Evolutionary conservation across 139 green algal genomes (phyloP), one percentile per base, ranked within the genome.

Genomic region (Pseudopediastrum boryanum): DNA sequence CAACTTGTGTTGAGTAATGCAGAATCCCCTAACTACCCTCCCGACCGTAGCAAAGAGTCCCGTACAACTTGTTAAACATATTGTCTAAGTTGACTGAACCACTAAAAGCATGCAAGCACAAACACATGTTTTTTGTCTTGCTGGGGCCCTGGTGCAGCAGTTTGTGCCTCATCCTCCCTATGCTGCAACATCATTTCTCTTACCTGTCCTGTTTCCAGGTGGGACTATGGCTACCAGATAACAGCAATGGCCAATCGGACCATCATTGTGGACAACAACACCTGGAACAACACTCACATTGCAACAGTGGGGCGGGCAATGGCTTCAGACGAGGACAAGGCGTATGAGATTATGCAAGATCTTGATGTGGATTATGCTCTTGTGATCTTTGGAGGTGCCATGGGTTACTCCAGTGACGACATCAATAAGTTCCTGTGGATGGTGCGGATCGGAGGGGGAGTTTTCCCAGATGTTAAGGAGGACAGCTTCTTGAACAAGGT

Each of bases 381-480:
- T 71, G 95, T 98, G 0, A 85, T 99, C 31, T 99, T 98, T 84
- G 95, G 95, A 10, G 95, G 93, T 46, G 81, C 92, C 61, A 86
- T 80, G 5, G 89, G 92, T 38, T 98, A 98, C 85, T 89, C 90
- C 39, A 89, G 78, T 31, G 95, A 98, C 71, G 95, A 98, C 85
- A 97, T 98, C 89, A 98, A 98, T 88, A 98, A 98, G 87, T 98
- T 98, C 81, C 88, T 98, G 71, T 98, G 95, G 95, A 98, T 98
- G 95, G 94, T 98, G 50, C 82, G 85, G 43, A 89, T 89, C 29
- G 85, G 85, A 8, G 82, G 85, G 3, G 85, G 85, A n/a, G 85
- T 89, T 21, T 89, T 83, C 68, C 81, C 81, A 5, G 91, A 74
- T 1, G 97, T 98, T 83, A 91, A 96, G 85, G 95, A 99, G 84